Base-by-base conservation (phyloP, 2,329 filamentous ascomycete species). In the Ophiobolus disseminans region DNA sequence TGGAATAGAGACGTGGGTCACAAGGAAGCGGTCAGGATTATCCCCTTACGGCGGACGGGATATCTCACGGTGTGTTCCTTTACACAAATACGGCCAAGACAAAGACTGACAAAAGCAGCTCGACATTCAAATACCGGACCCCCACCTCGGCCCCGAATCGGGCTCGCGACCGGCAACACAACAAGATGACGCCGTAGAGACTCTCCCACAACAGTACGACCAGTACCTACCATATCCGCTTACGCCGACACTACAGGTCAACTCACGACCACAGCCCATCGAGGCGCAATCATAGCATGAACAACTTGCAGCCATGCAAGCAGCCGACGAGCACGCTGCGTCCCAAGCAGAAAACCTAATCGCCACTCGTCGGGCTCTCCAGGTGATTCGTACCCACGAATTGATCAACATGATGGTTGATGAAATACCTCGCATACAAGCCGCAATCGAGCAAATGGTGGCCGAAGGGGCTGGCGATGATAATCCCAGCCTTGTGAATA, bases 81-180 rank as follows among this genome's bases (percentile, higher is more conserved):
- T 22, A n/a, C 8, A 5, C 23, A 13, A 32, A 7, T 14, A 13
- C 7, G n/a, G 30, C 9, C 30, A 32, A 19, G 16, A 23, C 25
- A 26, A 19, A 43, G n/a, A 41, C 50, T 60, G 30, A 62, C 40
- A 5, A 3, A 9, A 36, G 16, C 48, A 90, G 87, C 81, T 92
- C 60, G 89, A 92, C 62, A 90, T 92, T 39, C 88, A 91, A 74
- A 89, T 92, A 48, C 86, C 88, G 4, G 88, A 92, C 68, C 89
- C 89, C 1, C 87, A 90, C 60, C 85, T 91, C 50, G 69, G 68
- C 39, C 61, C 69, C n/a, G 71, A 73, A 31, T 63, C 54, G 6
- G 62, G 57, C 44, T 63, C 66, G 7, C 57, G 62, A 6, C 65
- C 66, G 2, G 52, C 55, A 13, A 70, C 68, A 1, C 56, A 65